Conservation (phyloP, 371 early-diverging fungal species). For the Mortierella sp. region DNA sequence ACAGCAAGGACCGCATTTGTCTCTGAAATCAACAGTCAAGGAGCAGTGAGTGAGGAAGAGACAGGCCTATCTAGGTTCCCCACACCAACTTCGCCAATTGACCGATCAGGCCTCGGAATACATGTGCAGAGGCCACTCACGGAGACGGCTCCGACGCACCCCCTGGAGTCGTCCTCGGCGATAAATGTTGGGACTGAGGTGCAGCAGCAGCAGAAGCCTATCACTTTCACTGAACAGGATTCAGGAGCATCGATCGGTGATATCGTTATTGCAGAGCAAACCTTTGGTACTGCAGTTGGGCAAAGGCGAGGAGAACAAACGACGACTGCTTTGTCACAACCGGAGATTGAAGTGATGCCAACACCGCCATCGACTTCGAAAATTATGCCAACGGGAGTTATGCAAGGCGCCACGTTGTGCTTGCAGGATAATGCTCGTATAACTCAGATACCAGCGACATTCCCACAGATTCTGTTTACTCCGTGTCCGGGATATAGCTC, state of each 20-base stretch:
- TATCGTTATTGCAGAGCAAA: constrained; percentile 39
- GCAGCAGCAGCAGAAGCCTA: not conserved
- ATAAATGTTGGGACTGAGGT: not conserved
- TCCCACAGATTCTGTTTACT: not conserved
- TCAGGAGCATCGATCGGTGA: constrained; percentile 33
- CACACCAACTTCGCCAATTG: constrained; percentile 31
- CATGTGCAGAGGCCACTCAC: constrained; percentile 33
- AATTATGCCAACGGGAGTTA: constrained; percentile 10
- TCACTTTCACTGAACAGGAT: constrained; percentile 29
- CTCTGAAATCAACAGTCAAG: not conserved
- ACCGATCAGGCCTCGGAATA: constrained; percentile 41
- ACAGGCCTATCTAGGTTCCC: constrained; percentile 1
- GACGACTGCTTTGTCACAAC: not conserved
- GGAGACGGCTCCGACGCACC: constrained; percentile 37
- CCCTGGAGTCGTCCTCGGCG: constrained; percentile 15
- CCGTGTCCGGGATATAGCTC: too few species aligned
- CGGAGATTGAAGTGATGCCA: constrained; percentile 18
- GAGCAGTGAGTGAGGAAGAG: not conserved
- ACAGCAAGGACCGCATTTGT: not conserved
- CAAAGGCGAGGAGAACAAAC: constrained; percentile 6
- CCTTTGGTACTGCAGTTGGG: constrained; percentile 8
- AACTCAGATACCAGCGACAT: not conserved
- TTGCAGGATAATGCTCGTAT: not conserved
- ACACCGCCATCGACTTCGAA: constrained; percentile 36
- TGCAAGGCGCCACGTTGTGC: constrained; percentile 11